Evolutionary conservation across 495 filamentous ascomycete species (phyloP), one percentile per base, ranked within the genome.

Genomic region (Aspergillus incahuasiensis): DNA sequence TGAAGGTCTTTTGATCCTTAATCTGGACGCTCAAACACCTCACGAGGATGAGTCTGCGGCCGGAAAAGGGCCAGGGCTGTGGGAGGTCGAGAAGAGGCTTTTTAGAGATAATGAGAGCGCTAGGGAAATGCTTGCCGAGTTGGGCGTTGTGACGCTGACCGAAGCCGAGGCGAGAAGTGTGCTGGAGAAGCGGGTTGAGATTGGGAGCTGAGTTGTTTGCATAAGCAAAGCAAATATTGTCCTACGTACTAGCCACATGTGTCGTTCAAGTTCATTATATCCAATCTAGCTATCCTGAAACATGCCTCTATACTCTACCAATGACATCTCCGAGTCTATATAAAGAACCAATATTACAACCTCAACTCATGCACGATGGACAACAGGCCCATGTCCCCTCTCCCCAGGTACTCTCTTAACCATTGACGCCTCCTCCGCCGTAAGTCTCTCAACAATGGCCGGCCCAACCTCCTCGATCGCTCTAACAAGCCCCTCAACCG

Each of bases 81-180:
- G 80, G 76, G 82, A 87, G 58, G 91, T 88, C 3, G 89, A 86
- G 59, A 83, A 85, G 63, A 78, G 82, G 55, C 70, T 96, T 0
- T 97, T 95, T 68, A 85, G 79, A 38, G 85, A 87, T 58, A 92
- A 92, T 52, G 78, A 87, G 49, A 87, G 86, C 62, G 94, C 91
- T 1, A 84, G 90, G 59, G 84, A 80, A 61, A 79, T 85, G 16
- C 70, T 98, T 35, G 81, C 83, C 52, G 78, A 92, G 62, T 74
- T 86, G 32, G 77, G 89, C 30, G 74, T 85, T 47, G 82, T 82
- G 30, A 62, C 64, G 21, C 65, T 98, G 60, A 83, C 76, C 1
- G 87, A 87, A 48, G 78, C 72, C 6, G 88, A 95, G 59, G 92
- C 90, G 7, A 82, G 92, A 59, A 78, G 79, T 56, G 80, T 96